Percentiles rank a stretch among this genome's conserved stretches.
phyloP scores from a whole-genome alignment of 2,329 filamentous ascomycete species.

The Botryotinia globosa region DNA sequence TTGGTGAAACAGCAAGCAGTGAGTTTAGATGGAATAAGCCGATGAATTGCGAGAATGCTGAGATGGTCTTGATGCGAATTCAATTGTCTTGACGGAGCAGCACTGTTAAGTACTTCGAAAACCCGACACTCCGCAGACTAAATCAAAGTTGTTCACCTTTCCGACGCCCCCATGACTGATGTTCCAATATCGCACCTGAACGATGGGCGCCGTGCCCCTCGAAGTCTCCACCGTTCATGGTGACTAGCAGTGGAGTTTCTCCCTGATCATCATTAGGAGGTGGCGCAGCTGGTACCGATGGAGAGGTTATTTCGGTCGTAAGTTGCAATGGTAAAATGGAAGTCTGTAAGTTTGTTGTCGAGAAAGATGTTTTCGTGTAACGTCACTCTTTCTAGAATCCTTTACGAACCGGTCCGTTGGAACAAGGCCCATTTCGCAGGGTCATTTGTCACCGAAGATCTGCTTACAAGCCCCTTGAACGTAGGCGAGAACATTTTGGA shows the following conservation, averaged over 20 bases:
- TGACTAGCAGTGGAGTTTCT: background rate
- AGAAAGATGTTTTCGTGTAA: background rate
- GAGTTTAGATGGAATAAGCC: background rate
- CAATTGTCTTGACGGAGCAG: background rate
- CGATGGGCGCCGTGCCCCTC: background rate
- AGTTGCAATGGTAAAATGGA: background rate
- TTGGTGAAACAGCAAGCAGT: background rate
- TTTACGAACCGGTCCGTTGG: background rate
- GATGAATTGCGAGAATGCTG: background rate
- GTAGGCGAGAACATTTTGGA: background rate
- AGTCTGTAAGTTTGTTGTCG: background rate
- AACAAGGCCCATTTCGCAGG: background rate
- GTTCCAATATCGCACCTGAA: background rate
- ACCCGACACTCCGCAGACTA: background rate
- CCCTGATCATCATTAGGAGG: background rate
- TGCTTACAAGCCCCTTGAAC: background rate
- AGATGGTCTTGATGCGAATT: background rate
- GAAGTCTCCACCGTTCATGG: background rate
- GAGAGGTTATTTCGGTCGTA: background rate
- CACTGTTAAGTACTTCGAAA: background rate
- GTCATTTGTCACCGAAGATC: background rate
- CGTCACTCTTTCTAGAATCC: background rate
- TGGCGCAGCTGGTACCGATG: background rate
- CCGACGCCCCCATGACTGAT: background rate
- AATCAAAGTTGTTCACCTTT: background rate